phyloP scores from a whole-genome alignment of 202 grass and related monocot genomes.

The Schoenoplectus tabernaemontani region DNA sequence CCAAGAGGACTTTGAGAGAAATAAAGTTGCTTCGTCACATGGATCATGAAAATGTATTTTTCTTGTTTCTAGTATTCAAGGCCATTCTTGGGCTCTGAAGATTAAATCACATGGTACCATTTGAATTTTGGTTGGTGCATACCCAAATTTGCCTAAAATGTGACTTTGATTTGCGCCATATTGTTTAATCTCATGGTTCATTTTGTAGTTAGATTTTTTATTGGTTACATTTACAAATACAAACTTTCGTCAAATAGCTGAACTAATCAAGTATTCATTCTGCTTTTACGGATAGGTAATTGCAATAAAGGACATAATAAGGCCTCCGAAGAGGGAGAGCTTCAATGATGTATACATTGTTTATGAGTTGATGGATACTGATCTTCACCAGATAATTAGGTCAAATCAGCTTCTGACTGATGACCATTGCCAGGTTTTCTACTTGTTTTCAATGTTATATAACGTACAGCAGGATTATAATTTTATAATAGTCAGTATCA shows the following conservation, averaged over 20 bases:
- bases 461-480: neutral
- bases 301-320: slow-evolving; percentile 96
- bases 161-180: neutral
- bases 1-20: slow-evolving; percentile 83
- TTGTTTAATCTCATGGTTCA: neutral
- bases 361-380: slow-evolving; percentile 95
- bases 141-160: neutral
- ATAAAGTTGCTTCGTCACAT: slow-evolving; percentile 96
- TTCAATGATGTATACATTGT: slow-evolving; percentile 99
- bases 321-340: slow-evolving; percentile 84
- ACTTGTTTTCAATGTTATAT: slow-evolving; percentile 1
- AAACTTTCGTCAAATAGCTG: slow-evolving; percentile 1
- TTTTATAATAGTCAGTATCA: neutral
- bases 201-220: neutral
- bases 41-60: slow-evolving; percentile 92
- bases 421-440: slow-evolving; percentile 85
- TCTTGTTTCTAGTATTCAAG: neutral
- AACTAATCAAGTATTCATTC: slow-evolving; percentile 4
- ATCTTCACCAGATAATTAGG: slow-evolving; percentile 88
- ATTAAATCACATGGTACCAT: neutral
- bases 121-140: neutral
- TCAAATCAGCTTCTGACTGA: slow-evolving; percentile 85
- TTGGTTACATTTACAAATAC: neutral
- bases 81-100: neutral
- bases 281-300: slow-evolving; percentile 47